A percentile compares a stretch with the other conserved stretches of the same genome.
phyloP scores from a whole-genome alignment of 1,284 basidiomycete genomes.

The Rhizoctonia solani region DNA sequence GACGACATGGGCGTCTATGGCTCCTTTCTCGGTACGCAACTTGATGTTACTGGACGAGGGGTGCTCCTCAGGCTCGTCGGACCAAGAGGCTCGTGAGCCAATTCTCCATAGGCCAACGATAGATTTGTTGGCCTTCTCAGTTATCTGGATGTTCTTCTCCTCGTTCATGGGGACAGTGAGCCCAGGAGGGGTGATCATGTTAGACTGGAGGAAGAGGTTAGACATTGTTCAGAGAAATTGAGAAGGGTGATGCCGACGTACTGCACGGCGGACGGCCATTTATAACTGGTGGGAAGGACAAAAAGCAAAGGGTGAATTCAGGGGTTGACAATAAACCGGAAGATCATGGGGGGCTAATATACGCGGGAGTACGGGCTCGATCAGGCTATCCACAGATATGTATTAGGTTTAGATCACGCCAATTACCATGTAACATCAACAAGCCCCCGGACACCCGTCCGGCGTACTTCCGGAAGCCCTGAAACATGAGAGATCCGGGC shows the following conservation, averaged over 20 bases:
- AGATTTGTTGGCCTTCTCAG: not conserved
- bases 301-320: not conserved
- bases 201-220: constrained; percentile 1
- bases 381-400: too few relatives aligned
- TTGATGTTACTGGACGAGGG: constrained; percentile 11
- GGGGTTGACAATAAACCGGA: not conserved
- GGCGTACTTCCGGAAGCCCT: too few relatives aligned
- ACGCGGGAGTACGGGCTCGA: too few relatives aligned
- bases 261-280: constrained; percentile 18
- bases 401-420: too few relatives aligned
- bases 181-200: constrained; percentile 23
- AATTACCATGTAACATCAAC: too few relatives aligned
- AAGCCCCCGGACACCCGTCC: too few relatives aligned
- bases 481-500: too few relatives aligned
- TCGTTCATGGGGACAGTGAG: constrained; percentile 11
- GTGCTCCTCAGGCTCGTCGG: constrained; percentile 9
- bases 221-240: not conserved
- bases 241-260: not conserved
- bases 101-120: constrained; percentile 25
- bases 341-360: constrained; percentile 1
- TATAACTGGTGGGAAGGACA: not conserved
- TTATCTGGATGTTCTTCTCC: constrained; percentile 9
- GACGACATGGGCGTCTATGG: constrained; percentile 22
- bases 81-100: constrained; percentile 17
- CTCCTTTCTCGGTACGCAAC: constrained; percentile 17